Base-by-base conservation (phyloP, 805 yeast genomes). In the Cyberlindnera euphorbiiphila region DNA sequence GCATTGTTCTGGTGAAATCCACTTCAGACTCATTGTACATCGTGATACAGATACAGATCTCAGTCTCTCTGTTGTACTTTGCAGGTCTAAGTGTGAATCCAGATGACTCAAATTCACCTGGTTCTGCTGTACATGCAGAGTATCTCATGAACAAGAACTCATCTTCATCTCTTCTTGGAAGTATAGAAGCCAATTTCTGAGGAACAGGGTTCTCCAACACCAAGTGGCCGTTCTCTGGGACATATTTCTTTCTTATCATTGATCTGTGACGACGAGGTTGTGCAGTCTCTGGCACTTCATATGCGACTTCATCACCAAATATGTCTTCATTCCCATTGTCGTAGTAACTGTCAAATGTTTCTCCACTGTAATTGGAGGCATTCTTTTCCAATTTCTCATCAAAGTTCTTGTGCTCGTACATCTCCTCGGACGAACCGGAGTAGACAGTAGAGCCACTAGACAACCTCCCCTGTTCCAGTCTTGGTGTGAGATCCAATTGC, bases 1-100 rank as follows among this genome's bases (percentile, higher is more conserved):
- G 95, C 74, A 93, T 70, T 0, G 98, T 94, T 64, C 98, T 77
- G 1, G 97, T 86, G 59, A 93, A 78, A 3, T 94, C 75, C 37
- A 71, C 70, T 59, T 89, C 96, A 60, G 86, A 95, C 64, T 93
- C 99, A 55, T 93, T 93, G 66, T 91, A 93, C 98, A 93, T 91
- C 22, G 98, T 93, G 49, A 93, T 77, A 63, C 98, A 89, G 35
- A 93, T 76, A 30, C 85, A 88, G 25, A 93, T 66, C 63, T 94
- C 98, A 20, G 93, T 91, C 53, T 88, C 96, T 57, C 98, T 78
- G 48, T 85, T 86, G 57, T 78, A 74, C 46, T 86, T 91, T 6
- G 86, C 82, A 8, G 95, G 84, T 51, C 98, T 74, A 34, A 93
- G 65, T 2, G 89, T 80, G 62, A 89, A 93, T 0, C 98, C 98